These are phyloP conservation scores for Pulveroboletus ravenelii DNA, from an alignment of 768 basidiomycete species.

Conservation along the genomic window DNA sequence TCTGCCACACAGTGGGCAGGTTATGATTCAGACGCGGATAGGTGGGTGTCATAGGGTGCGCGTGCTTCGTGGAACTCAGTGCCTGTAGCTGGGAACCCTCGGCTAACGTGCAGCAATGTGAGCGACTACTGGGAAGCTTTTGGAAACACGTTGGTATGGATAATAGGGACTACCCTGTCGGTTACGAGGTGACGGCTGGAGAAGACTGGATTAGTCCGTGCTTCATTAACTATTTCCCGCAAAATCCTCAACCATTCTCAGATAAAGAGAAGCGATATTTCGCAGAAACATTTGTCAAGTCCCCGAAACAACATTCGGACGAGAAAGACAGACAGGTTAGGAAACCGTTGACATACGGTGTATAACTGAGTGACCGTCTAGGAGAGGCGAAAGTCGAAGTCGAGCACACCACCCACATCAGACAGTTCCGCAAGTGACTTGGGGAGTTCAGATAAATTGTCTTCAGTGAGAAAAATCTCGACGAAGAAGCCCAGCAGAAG, in stretches of 20 bases:
- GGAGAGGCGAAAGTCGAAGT: constrained; percentile 17
- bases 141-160: constrained; percentile 59
- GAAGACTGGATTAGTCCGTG: constrained; percentile 56
- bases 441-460: constrained; percentile 6
- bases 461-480: neutral
- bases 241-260: constrained; percentile 12
- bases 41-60: constrained; percentile 34
- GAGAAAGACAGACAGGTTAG: constrained; percentile 18
- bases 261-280: constrained; percentile 40
- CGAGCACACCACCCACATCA: constrained; percentile 3
- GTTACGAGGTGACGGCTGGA: constrained; percentile 40
- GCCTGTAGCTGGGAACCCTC: constrained; percentile 63
- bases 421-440: constrained; percentile 9
- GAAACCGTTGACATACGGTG: neutral
- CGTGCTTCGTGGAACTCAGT: neutral
- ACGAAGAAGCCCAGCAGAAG: constrained; percentile 7
- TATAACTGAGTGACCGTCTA: constrained; percentile 2
- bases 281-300: constrained; percentile 24
- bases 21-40: constrained; percentile 54
- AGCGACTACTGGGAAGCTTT: constrained; percentile 58
- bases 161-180: constrained; percentile 48
- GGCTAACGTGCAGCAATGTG: constrained; percentile 52
- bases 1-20: constrained; percentile 54
- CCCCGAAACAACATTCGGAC: constrained; percentile 11
- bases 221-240: neutral